Evolutionary conservation across 2,329 filamentous ascomycete genomes (phyloP).

Genomic region (Colletotrichum theobromicola): DNA sequence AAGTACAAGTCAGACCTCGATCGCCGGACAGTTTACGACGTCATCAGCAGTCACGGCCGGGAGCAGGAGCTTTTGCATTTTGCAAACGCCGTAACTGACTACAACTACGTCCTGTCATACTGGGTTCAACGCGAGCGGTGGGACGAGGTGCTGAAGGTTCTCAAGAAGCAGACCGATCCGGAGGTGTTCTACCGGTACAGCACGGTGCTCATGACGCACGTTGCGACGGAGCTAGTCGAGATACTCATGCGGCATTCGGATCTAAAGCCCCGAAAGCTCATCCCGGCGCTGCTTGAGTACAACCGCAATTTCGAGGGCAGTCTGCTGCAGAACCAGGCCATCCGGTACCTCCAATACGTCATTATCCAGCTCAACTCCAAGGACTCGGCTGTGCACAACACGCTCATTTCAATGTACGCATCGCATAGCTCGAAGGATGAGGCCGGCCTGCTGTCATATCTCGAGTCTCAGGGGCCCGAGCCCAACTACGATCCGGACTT

Average conservation of each 20-base stretch:
- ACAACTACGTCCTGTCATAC: conserved; percentile 93
- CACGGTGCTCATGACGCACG: conserved; percentile 93
- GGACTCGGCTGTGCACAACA: conserved; percentile 93
- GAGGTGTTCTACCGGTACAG: conserved; percentile 97
- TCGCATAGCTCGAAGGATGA: conserved; percentile 85
- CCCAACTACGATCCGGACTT: conserved; percentile 94
- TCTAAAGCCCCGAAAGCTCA: conserved; percentile 84
- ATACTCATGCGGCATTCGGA: conserved; percentile 92
- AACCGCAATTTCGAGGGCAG: conserved; percentile 77
- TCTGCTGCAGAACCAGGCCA: conserved; percentile 82
- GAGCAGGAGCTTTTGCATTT: conserved; percentile 93
- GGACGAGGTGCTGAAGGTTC: conserved; percentile 82
- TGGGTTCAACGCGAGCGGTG: conserved; percentile 97
- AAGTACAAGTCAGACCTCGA: conserved; percentile 90
- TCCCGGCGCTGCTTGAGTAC: conserved; percentile 93
- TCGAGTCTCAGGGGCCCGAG: conserved; percentile 87
- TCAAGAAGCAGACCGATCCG: conserved; percentile 91
- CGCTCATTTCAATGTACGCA: conserved; percentile 93
- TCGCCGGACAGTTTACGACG: conserved; percentile 89
- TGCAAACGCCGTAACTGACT: conserved; percentile 86
- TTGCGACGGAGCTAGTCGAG: conserved; percentile 85
- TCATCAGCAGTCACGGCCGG: conserved; percentile 92
- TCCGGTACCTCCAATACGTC: conserved; percentile 91
- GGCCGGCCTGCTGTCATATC: conserved; percentile 82
- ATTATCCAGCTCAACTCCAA: conserved; percentile 85